These are phyloP conservation scores for Phanerochaete carnosa DNA, from an alignment of 768 basidiomycete genomes.

Conservation along the genomic window DNA sequence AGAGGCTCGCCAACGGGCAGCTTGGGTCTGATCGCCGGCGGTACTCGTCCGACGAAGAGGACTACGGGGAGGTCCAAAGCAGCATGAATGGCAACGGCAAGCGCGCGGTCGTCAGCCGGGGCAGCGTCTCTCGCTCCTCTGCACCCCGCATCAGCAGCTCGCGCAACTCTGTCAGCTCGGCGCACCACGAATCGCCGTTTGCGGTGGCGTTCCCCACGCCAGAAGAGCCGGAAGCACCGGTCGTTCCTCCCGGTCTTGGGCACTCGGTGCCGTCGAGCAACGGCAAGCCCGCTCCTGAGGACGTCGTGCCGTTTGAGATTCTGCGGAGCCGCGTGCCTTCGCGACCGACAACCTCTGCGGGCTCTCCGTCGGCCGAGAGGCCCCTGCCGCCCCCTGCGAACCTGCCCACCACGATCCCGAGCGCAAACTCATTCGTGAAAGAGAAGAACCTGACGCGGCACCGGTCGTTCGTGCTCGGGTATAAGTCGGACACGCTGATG, in stretches of 20 bases:
- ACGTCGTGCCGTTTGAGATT: slow-evolving; percentile 66
- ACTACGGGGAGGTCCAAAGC: slow-evolving; percentile 26
- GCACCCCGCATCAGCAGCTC: background rate
- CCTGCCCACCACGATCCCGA: slow-evolving; percentile 30
- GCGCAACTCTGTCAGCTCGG: slow-evolving; percentile 13
- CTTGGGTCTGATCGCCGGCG: slow-evolving; percentile 40
- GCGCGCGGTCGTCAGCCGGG: slow-evolving; percentile 7
- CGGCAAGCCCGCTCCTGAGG: slow-evolving; percentile 52
- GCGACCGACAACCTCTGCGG: slow-evolving; percentile 31
- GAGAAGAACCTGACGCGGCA: slow-evolving; percentile 36
- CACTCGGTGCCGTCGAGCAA: slow-evolving; percentile 24
- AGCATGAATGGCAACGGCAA: slow-evolving; percentile 1
- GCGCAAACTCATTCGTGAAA: slow-evolving; percentile 5
- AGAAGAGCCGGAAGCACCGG: slow-evolving; percentile 1
- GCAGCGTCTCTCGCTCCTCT: slow-evolving; percentile 5
- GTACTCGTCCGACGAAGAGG: slow-evolving; percentile 48
- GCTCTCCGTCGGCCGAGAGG: slow-evolving; percentile 21
- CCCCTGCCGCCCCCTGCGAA: slow-evolving; percentile 9
- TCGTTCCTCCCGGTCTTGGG: slow-evolving; percentile 3
- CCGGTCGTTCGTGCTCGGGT: slow-evolving; percentile 69
- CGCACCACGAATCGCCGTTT: slow-evolving; percentile 1
- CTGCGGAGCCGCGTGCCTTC: slow-evolving; percentile 53
- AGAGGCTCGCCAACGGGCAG: slow-evolving; percentile 61
- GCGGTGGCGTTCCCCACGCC: slow-evolving; percentile 27
- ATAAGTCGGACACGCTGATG: slow-evolving; percentile 60